Evolutionary conservation across 2,329 filamentous ascomycete genomes (phyloP).

Genomic region (Nakataea oryzae): DNA sequence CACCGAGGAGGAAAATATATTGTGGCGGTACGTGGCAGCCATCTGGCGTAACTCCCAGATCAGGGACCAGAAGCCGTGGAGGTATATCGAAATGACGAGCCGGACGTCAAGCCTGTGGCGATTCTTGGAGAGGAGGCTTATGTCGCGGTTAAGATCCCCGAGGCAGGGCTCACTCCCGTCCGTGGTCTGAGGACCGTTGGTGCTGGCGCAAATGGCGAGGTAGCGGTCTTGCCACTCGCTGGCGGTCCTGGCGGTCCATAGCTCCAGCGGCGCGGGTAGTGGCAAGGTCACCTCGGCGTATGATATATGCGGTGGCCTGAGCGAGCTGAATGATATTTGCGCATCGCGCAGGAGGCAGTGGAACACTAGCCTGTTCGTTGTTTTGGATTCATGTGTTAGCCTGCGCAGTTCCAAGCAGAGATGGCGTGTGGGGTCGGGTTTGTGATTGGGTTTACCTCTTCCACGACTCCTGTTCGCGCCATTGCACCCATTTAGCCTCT

Average conservation of each 20-base stretch:
- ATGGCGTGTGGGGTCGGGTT: too few relatives aligned
- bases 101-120: slow-evolving; percentile 43
- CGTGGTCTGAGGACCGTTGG: slow-evolving; percentile 20
- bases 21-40: slow-evolving; percentile 34
- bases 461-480: slow-evolving; percentile 55
- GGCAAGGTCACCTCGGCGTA: slow-evolving; percentile 60
- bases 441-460: slow-evolving; percentile 35
- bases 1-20: slow-evolving; percentile 30
- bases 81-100: slow-evolving; percentile 46
- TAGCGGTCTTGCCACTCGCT: slow-evolving; percentile 54
- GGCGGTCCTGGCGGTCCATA: slow-evolving; percentile 58
- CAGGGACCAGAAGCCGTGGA: slow-evolving; percentile 56
- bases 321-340: slow-evolving; percentile 55
- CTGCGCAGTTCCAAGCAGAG: neutral
- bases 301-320: slow-evolving; percentile 55
- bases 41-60: slow-evolving; percentile 57
- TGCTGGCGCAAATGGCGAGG: slow-evolving; percentile 28
- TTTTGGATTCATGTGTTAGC: neutral
- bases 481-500: slow-evolving; percentile 54
- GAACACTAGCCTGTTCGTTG: slow-evolving; percentile 41
- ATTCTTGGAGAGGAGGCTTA: slow-evolving; percentile 37
- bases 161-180: slow-evolving; percentile 28
- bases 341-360: slow-evolving; percentile 56
- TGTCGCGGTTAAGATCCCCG: slow-evolving; percentile 45
- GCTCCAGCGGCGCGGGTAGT: slow-evolving; percentile 46